A percentile compares a stretch with the other conserved stretches of the same genome.
These are phyloP conservation scores for Colletotrichum sp. DNA, from an alignment of 2,329 filamentous ascomycete species.

Conservation along the genomic window DNA sequence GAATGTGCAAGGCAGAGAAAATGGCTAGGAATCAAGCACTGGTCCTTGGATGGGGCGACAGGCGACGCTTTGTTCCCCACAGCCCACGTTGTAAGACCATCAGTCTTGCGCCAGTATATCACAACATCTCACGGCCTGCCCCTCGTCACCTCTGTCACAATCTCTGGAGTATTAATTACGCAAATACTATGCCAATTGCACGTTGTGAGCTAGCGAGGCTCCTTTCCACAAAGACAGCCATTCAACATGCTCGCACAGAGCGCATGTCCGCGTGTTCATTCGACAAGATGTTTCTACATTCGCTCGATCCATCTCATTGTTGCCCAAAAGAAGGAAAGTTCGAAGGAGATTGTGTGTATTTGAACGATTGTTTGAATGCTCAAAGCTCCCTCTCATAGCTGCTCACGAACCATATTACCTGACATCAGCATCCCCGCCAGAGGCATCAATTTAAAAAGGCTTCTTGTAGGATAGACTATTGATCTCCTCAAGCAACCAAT, in stretches of 20 bases:
- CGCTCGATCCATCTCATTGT: neutral
- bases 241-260: neutral
- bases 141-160: neutral
- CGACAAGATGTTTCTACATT: neutral
- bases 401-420: neutral
- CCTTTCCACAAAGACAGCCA: neutral
- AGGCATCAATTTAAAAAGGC: neutral
- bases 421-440: neutral
- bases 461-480: neutral
- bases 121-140: neutral
- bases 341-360: neutral
- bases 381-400: neutral
- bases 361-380: neutral
- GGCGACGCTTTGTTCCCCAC: neutral
- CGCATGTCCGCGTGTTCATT: neutral
- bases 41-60: neutral
- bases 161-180: neutral
- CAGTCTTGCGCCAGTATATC: neutral
- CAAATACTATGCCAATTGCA: accelerated
- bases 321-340: neutral
- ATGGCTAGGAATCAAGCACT: neutral
- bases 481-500: too few relatives aligned
- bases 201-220: neutral
- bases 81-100: accelerated
- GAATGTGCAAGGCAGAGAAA: neutral